Evolutionary conservation across 441 rosid genomes (phyloP).

Genomic region (Codiaeum variegatum): DNA sequence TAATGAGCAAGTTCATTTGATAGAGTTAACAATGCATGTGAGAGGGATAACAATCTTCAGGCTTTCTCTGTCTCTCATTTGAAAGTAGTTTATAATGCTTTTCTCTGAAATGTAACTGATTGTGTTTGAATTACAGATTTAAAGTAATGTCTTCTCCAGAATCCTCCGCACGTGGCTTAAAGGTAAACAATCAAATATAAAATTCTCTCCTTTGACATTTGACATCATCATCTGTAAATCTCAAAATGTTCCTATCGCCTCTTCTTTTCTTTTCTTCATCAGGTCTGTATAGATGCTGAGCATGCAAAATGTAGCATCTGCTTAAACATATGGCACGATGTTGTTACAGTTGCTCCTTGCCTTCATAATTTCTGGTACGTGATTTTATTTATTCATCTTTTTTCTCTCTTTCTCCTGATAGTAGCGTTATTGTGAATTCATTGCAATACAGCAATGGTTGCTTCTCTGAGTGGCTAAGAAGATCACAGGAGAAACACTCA

Average conservation of each 20-base stretch:
- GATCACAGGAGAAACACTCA: constrained; percentile 63
- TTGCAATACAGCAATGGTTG: constrained; percentile 77
- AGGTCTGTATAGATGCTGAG: constrained; percentile 71
- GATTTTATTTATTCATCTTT: constrained; percentile 2
- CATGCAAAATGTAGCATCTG: constrained; percentile 90
- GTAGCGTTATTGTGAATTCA: constrained; percentile 10
- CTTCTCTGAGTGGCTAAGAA: constrained; percentile 93
- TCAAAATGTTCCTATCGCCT: not conserved
- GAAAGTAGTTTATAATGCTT: not conserved
- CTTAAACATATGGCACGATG: constrained; percentile 89
- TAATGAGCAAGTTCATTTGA: not conserved
- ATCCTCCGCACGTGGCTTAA: constrained; percentile 36
- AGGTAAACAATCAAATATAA: constrained; percentile 39
- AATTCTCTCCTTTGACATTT: not conserved
- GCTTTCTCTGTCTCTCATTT: not conserved
- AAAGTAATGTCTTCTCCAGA: constrained; percentile 53
- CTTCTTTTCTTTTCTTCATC: constrained; percentile 22
- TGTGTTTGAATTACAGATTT: constrained; percentile 58
- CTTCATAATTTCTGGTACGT: constrained; percentile 89
- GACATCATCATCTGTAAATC: not conserved
- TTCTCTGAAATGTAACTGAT: not conserved
- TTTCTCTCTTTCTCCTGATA: not conserved
- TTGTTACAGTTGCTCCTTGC: constrained; percentile 90
- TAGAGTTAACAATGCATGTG: not conserved
- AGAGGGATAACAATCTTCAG: not conserved